Conservation (phyloP, 2,329 filamentous ascomycete genomes). For the Fusarium veterinarium region DNA sequence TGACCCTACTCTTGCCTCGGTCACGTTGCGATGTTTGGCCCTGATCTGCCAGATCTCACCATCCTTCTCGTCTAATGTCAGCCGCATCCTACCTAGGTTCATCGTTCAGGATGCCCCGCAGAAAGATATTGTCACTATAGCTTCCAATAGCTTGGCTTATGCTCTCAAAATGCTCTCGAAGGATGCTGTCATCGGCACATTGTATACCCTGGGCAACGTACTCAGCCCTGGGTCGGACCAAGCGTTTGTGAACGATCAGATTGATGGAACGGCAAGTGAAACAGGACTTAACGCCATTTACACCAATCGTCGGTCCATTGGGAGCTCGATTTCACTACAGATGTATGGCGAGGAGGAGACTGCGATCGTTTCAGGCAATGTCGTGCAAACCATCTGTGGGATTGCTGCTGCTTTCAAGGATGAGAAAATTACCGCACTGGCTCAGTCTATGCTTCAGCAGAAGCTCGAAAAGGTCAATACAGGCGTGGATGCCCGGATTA, state of each 20-base stretch:
- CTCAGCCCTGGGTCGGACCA: constrained; percentile 77
- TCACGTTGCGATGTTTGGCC: constrained; percentile 84
- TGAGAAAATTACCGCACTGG: constrained; percentile 91
- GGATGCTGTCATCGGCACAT: constrained; percentile 91
- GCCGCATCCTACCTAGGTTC: constrained; percentile 83
- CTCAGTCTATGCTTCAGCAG: constrained; percentile 95
- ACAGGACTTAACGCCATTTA: constrained; percentile 59
- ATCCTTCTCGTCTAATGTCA: constrained; percentile 78
- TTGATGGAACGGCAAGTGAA: constrained; percentile 57
- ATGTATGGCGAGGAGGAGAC: constrained; percentile 82
- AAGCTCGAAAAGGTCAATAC: constrained; percentile 89
- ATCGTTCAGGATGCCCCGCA: constrained; percentile 85
- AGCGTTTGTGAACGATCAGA: constrained; percentile 63
- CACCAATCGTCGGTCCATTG: constrained; percentile 68
- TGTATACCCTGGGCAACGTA: constrained; percentile 97
- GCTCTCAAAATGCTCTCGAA: constrained; percentile 86
- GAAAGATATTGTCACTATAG: constrained; percentile 76
- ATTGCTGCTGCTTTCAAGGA: constrained; percentile 86
- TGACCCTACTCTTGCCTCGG: constrained; percentile 79
- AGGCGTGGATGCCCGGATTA: constrained; percentile 84
- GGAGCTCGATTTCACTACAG: constrained; percentile 83
- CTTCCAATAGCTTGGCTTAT: constrained; percentile 85
- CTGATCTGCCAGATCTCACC: constrained; percentile 82
- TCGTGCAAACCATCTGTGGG: constrained; percentile 95
- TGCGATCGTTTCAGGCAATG: constrained; percentile 80